Percentiles rank a stretch among this genome's conserved stretches.
phyloP scores from a whole-genome alignment of 352 stramenopile genomes.

The Aphanomyces cochlioides region DNA sequence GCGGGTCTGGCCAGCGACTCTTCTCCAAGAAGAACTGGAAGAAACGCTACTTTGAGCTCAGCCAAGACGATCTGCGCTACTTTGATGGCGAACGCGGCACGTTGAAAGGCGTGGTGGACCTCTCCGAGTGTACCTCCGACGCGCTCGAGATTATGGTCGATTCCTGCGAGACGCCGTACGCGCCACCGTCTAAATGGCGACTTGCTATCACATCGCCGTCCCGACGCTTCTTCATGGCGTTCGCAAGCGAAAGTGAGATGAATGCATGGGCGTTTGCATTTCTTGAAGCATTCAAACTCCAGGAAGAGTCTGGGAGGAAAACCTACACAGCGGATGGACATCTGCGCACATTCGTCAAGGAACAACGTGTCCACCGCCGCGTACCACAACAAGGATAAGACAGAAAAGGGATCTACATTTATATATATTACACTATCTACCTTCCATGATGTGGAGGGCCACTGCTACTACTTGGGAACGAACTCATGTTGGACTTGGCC shows the following conservation, averaged over 20 bases:
- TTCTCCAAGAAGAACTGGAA: slow-evolving; percentile 79
- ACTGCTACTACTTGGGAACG: slow-evolving; percentile 10
- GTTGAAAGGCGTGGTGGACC: not conserved
- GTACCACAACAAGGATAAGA: not conserved
- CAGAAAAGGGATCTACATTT: not conserved
- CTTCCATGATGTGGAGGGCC: not conserved
- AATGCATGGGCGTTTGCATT: slow-evolving; percentile 71
- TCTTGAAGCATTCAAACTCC: slow-evolving; percentile 17
- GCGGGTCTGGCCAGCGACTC: slow-evolving; percentile 51
- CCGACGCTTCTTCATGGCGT: slow-evolving; percentile 59
- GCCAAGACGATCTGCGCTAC: slow-evolving; percentile 11
- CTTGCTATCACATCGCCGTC: slow-evolving; percentile 62
- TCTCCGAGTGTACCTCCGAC: slow-evolving; percentile 26
- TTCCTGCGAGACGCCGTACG: slow-evolving; percentile 64
- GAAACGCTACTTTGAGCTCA: slow-evolving; percentile 57
- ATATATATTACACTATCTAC: not conserved
- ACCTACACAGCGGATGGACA: not conserved
- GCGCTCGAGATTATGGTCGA: slow-evolving; percentile 73
- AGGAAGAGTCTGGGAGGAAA: slow-evolving; percentile 11
- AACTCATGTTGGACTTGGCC: slow-evolving; percentile 20
- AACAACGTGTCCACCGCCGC: not conserved
- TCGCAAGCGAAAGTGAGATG: slow-evolving; percentile 77
- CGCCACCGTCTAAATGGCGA: slow-evolving; percentile 70
- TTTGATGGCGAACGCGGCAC: not conserved
- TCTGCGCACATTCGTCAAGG: slow-evolving; percentile 6